Base-by-base conservation (phyloP, 2,329 filamentous ascomycete species). In the Scedosporium dehoogii region DNA sequence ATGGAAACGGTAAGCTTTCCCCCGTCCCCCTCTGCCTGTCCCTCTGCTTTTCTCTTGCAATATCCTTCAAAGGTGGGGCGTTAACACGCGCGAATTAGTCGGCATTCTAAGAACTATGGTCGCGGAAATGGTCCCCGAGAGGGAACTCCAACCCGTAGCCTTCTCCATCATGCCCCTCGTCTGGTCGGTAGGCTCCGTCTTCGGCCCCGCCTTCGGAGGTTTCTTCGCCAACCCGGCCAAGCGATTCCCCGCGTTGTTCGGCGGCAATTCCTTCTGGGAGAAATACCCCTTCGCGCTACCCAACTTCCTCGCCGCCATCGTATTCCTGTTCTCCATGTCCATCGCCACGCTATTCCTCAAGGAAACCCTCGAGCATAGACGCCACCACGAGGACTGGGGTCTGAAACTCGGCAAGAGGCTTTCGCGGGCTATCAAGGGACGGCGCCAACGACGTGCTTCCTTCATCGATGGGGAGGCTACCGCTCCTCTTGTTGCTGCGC, bases 161-260 rank as follows among this genome's bases (percentile, higher is more conserved):
- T 97, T 97, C 73, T 92, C 88, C 66, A 80, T 97, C 56, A 97
- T 97, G 92, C 93, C 93, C 3, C 76, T 97, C 16, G 90, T 85
- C 38, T 97, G 91, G 89, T 92, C 87, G 10, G 78, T 97, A 60
- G 93, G 93, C 0, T 89, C 86, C 42, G 91, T 96, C 44, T 89
- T 96, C 67, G 93, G 93, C 0, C 93, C 93, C 1, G 87, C 86
- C 3, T 89, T 97, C 69, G 93, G 93, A 29, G 93, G 93, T 4
- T 87, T 91, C 65, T 85, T 97, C 64, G 91, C 92, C 7, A 87
- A 91, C 63, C 93, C 93, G 0, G 85, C 87, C 1, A 81, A 87
- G 64, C 87, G 92, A 63, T 86, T 89, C 69, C 91, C 92, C 0
- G 74, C 75, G 2, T 63, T 91, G 3, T 96, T 96, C 69, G 86